Conservation (phyloP, 208 protist genomes). For the Trypanosoma grayi region DNA sequence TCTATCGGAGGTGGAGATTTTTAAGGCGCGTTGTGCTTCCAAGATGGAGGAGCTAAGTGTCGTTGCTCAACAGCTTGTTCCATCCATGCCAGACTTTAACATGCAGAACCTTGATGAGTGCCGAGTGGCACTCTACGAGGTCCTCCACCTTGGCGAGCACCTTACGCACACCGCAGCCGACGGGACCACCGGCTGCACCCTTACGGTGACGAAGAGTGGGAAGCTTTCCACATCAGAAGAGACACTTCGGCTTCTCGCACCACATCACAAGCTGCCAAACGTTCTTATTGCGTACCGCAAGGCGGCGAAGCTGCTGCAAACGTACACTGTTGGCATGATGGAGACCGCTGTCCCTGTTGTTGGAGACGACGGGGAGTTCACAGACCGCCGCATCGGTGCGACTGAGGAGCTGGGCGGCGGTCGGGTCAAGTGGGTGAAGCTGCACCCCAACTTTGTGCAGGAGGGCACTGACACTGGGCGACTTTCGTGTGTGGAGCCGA, state of each 20-base stretch:
- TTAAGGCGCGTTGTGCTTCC: conserved; percentile 40
- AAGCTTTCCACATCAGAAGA: conserved; percentile 90
- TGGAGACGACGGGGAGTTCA: conserved; percentile 22
- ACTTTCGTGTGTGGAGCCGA: conserved; percentile 86
- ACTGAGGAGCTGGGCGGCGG: not conserved
- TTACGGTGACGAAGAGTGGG: conserved; percentile 77
- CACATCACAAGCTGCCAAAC: conserved; percentile 74
- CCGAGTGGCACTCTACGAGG: conserved; percentile 74
- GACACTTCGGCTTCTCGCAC: conserved; percentile 59
- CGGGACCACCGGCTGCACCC: conserved; percentile 9
- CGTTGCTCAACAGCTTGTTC: conserved; percentile 41
- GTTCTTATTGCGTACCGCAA: conserved; percentile 78
- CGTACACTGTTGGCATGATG: conserved; percentile 89
- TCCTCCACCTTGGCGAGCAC: conserved; percentile 73
- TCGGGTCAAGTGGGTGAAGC: conserved; percentile 18
- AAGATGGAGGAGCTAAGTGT: conserved; percentile 45
- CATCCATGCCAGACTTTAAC: conserved; percentile 71
- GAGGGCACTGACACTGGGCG: conserved; percentile 89
- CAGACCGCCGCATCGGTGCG: conserved; percentile 4
- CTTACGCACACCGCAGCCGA: conserved; percentile 24
- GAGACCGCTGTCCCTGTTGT: conserved; percentile 44
- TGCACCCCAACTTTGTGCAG: conserved; percentile 85
- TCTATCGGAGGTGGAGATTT: conserved; percentile 56
- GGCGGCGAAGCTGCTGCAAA: conserved; percentile 84
- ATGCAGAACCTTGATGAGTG: conserved; percentile 85